These are phyloP conservation scores for Neonothopanus nambi DNA, from an alignment of 1,284 basidiomycete species.

Conservation along the genomic window DNA sequence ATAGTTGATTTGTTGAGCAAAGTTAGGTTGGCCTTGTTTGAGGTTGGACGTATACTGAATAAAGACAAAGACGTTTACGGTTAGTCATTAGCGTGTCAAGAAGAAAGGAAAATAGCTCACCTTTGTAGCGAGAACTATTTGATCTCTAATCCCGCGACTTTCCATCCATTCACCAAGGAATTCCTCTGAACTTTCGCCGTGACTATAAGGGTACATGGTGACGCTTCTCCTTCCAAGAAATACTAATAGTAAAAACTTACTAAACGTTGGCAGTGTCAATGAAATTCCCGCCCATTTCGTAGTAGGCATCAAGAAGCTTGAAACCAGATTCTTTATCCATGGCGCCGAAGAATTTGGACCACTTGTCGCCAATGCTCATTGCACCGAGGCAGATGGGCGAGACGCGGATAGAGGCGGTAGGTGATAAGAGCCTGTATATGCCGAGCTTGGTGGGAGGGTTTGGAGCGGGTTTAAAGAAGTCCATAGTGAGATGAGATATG, in stretches of 20 bases:
- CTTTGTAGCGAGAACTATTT: conserved; percentile 57
- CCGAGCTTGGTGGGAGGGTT: conserved; percentile 10
- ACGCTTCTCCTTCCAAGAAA: neutral
- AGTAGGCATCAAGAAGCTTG: conserved; percentile 34
- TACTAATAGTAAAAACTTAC: neutral
- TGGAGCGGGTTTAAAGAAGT: conserved; percentile 5
- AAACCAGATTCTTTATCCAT: conserved; percentile 6
- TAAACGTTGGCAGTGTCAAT: conserved; percentile 15
- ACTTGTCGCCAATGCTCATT: conserved; percentile 49
- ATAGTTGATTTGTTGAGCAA: conserved; percentile 10
- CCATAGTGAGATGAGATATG: no score
- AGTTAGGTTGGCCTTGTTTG: conserved; percentile 22
- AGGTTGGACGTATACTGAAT: conserved; percentile 34
- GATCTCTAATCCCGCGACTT: conserved; percentile 48
- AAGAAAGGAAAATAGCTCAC: conserved; percentile 22
- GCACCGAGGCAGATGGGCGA: conserved; percentile 50
- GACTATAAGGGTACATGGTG: conserved; percentile 30
- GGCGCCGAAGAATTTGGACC: conserved; percentile 33
- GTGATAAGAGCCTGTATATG: conserved; percentile 36
- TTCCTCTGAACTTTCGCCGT: conserved; percentile 49
- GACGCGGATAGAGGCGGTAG: conserved; percentile 41
- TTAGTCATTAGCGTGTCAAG: neutral
- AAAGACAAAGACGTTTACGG: neutral
- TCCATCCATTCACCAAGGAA: conserved; percentile 62
- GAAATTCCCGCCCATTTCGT: conserved; percentile 14